These are phyloP conservation scores for Actinomucor elegans DNA, from an alignment of 371 early-diverging fungal genomes.

Conservation along the genomic window DNA sequence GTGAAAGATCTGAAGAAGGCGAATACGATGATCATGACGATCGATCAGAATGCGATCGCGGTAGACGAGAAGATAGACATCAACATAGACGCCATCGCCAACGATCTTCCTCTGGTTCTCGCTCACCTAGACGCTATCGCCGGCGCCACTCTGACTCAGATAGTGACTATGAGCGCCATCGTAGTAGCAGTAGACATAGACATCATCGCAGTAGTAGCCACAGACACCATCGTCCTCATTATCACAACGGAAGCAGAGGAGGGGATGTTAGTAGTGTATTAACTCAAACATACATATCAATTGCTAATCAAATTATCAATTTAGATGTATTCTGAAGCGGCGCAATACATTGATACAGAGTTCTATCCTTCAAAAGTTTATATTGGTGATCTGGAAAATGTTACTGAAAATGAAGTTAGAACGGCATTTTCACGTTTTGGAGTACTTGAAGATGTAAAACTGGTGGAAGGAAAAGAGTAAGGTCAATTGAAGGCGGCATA, in stretches of 20 bases:
- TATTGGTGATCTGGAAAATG: conserved; percentile 51
- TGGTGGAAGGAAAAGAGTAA: conserved; percentile 62
- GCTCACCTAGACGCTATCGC: conserved; percentile 18
- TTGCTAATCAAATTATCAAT: not conserved
- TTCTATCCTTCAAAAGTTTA: conserved; percentile 59
- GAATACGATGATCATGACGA: conserved; percentile 88
- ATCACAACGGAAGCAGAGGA: not conserved
- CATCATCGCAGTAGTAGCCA: conserved; percentile 1
- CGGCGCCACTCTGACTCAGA: conserved; percentile 32
- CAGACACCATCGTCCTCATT: conserved; percentile 8
- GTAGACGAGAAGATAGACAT: conserved; percentile 13
- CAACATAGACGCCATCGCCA: conserved; percentile 17
- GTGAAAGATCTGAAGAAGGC: conserved; percentile 38
- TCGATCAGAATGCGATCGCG: conserved; percentile 37
- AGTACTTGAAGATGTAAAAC: conserved; percentile 46
- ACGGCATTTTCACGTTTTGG: conserved; percentile 54
- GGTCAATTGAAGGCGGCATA: not conserved
- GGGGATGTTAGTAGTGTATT: conserved; percentile 26
- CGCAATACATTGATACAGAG: conserved; percentile 59
- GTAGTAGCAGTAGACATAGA: conserved; percentile 16
- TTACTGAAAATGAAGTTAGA: conserved; percentile 35
- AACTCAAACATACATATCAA: not conserved
- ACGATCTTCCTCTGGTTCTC: conserved; percentile 29
- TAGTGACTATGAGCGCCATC: conserved; percentile 22
- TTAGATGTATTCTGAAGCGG: conserved; percentile 54